Evolutionary conservation across 2,329 filamentous ascomycete genomes (phyloP).

Genomic region (Cercospora janseana): DNA sequence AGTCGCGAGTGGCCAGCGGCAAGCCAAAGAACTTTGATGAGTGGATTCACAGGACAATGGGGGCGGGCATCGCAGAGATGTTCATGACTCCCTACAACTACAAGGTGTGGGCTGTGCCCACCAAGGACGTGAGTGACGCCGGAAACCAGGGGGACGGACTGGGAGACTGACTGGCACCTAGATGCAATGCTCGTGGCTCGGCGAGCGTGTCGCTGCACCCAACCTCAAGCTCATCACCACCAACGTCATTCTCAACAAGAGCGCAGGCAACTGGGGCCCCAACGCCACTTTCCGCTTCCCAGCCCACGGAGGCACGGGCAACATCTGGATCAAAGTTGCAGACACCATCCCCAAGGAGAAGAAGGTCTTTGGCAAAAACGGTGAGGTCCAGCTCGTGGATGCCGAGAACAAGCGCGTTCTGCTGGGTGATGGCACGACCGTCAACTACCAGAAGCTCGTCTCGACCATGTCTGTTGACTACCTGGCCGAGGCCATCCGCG

Average conservation of each 20-base stretch:
- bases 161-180: conserved; percentile 42
- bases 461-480: conserved; percentile 95
- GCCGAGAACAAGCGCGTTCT: conserved; percentile 79
- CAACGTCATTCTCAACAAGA: conserved; percentile 95
- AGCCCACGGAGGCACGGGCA: conserved; percentile 89
- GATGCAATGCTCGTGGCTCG: conserved; percentile 99
- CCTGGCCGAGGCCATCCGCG: conserved; percentile 81
- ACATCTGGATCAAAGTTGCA: conserved; percentile 97
- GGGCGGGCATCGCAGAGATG: conserved; percentile 81
- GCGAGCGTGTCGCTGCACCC: conserved; percentile 95
- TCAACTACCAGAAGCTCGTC: conserved; percentile 89
- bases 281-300: conserved; percentile 99
- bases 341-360: conserved; percentile 91
- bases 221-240: conserved; percentile 90
- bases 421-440: conserved; percentile 78
- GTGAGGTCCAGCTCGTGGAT: conserved; percentile 81
- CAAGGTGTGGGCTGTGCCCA: conserved; percentile 99
- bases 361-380: conserved; percentile 81
- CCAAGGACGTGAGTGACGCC: conserved; percentile 72
- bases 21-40: conserved; percentile 98
- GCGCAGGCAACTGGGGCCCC: conserved; percentile 94
- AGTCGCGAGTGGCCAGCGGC: conserved; percentile 78
- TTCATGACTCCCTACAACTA: conserved; percentile 99
- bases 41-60: conserved; percentile 94
- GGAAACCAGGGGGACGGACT: neutral